These are phyloP conservation scores for Ustilago lituana DNA, from an alignment of 1,284 basidiomycete genomes.

Conservation along the genomic window DNA sequence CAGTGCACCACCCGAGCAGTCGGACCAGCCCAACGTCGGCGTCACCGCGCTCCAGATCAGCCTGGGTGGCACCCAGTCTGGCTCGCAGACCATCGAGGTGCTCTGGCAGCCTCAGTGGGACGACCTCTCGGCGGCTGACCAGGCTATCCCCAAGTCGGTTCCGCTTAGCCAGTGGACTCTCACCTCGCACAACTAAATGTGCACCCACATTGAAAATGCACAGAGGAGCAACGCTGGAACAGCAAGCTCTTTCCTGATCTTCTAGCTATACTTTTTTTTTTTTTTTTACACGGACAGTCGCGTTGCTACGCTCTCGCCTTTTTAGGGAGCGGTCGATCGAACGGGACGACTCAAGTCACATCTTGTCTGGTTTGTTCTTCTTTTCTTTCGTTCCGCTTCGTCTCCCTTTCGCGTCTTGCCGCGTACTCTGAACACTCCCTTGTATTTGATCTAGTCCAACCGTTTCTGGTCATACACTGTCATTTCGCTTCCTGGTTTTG, in stretches of 20 bases:
- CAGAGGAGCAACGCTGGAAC: slow-evolving; percentile 3
- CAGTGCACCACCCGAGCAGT: slow-evolving; percentile 70
- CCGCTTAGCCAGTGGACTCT: slow-evolving; percentile 60
- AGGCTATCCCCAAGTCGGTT: slow-evolving; percentile 56
- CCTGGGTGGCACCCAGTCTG: slow-evolving; percentile 67
- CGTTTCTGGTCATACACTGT: slow-evolving; percentile 3
- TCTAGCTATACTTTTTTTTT: neutral
- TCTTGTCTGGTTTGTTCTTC: neutral
- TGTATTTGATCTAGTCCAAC: neutral
- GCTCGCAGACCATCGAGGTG: slow-evolving; percentile 70
- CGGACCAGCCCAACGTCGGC: slow-evolving; percentile 79
- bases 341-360: too few species aligned
- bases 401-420: neutral
- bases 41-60: slow-evolving; percentile 83
- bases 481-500: slow-evolving; percentile 2
- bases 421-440: slow-evolving; percentile 5
- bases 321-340: slow-evolving; percentile 9
- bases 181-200: slow-evolving; percentile 58
- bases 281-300: slow-evolving; percentile 16
- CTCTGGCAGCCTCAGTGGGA: slow-evolving; percentile 67
- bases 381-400: neutral
- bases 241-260: slow-evolving; percentile 1
- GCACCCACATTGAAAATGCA: neutral
- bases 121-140: slow-evolving; percentile 48
- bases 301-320: slow-evolving; percentile 1